Evolutionary conservation across 129 eudicot species (phyloP).

Genomic region (Centella asiatica): DNA sequence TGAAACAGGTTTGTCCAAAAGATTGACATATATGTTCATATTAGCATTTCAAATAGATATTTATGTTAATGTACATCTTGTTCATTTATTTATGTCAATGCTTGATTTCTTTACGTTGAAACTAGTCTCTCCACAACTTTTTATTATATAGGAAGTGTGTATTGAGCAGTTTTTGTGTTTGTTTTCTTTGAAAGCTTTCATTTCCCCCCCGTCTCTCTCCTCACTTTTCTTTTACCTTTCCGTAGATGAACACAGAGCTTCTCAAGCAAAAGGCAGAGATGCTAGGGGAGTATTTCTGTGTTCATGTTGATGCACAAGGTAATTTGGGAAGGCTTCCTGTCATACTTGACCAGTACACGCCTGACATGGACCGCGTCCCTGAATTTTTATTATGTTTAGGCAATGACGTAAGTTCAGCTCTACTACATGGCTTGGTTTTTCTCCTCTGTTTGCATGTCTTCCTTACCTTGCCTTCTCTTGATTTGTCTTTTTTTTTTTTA

Average conservation of each 20-base stretch:
- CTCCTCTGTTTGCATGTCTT: not conserved
- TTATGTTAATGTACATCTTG: too few species aligned
- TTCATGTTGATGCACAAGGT: slow-evolving; percentile 59
- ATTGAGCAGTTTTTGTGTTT: not conserved
- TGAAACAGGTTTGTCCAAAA: too few species aligned
- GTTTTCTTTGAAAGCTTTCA: not conserved
- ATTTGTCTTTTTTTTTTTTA: not conserved
- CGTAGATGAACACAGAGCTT: slow-evolving; percentile 67
- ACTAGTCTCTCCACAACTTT: too few species aligned
- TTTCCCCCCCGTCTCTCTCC: slow-evolving; percentile 1
- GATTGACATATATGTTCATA: too few species aligned
- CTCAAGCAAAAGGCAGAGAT: slow-evolving; percentile 64
- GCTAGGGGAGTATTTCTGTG: slow-evolving; percentile 80
- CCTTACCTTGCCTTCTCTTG: not conserved
- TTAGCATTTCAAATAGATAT: too few species aligned
- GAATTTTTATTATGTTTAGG: slow-evolving; percentile 83
- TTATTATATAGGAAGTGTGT: too few species aligned
- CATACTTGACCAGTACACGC: slow-evolving; percentile 87
- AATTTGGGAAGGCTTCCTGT: slow-evolving; percentile 89
- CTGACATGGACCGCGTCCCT: slow-evolving; percentile 97
- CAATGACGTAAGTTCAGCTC: slow-evolving; percentile 63
- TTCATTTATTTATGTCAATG: too few species aligned
- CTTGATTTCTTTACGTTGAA: not conserved
- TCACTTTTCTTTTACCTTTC: slow-evolving; percentile 12
- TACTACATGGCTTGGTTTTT: not conserved